These are phyloP conservation scores for Apiosordaria backusii DNA, from an alignment of 495 filamentous ascomycete species.

Conservation along the genomic window DNA sequence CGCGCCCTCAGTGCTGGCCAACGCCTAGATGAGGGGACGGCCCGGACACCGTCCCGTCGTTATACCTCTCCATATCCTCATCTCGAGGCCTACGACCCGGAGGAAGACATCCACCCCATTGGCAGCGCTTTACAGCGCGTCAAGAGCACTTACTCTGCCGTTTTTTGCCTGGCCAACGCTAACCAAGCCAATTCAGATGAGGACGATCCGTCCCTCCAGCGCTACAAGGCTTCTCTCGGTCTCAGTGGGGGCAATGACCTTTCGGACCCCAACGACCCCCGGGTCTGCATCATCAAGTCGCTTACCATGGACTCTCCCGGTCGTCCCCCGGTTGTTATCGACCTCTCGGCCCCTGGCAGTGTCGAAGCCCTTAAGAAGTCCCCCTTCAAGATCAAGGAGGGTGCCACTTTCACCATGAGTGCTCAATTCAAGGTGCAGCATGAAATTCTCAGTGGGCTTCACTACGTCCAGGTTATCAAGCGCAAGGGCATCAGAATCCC, in stretches of 20 bases:
- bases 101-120: neutral
- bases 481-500: constrained; percentile 71
- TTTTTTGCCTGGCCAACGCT: neutral
- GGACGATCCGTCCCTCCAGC: constrained; percentile 86
- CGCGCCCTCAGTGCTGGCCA: neutral
- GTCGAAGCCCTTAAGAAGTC: constrained; percentile 71
- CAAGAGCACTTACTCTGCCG: neutral
- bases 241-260: constrained; percentile 59
- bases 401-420: constrained; percentile 85
- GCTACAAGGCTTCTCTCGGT: constrained; percentile 95
- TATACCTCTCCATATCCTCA: constrained; percentile 17
- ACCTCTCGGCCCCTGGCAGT: constrained; percentile 62
- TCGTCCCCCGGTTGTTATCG: constrained; percentile 78
- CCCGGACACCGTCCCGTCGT: constrained; percentile 8
- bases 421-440: constrained; percentile 92
- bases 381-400: constrained; percentile 97
- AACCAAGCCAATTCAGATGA: constrained; percentile 42
- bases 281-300: constrained; percentile 84
- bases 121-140: constrained; percentile 1
- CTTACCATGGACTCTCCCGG: constrained; percentile 79
- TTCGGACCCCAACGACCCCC: constrained; percentile 71
- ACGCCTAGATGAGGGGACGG: constrained; percentile 4
- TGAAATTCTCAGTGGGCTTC: constrained; percentile 87
- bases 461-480: constrained; percentile 92
- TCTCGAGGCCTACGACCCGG: neutral